Evolutionary conservation across 768 basidiomycete genomes (phyloP), one percentile per base, ranked within the genome.

Genomic region (Filobasidium floriforme): DNA sequence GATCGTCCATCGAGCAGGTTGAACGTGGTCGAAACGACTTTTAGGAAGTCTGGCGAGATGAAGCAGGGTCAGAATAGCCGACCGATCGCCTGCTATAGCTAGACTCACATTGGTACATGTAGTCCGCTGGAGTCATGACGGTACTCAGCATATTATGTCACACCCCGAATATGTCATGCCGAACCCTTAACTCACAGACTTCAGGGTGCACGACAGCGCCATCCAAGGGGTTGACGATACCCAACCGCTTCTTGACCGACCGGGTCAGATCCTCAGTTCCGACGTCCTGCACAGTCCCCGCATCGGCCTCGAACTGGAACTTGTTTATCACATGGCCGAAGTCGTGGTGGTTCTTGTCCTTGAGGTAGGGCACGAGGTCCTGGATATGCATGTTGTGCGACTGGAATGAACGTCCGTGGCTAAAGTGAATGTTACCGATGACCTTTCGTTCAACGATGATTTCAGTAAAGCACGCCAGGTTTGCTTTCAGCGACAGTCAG

Each of bases 1-100:
- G 90, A 71, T 71, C 87, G 84, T 37, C 86, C 88, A 67, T 88
- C 85, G 29, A 94, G 81, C n/a, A 87, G 89, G 68, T 85, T 84
- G 81, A 96, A 97, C 75, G 89, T 88, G 1, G 94, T 99, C 7
- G 92, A 91, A 46, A 99, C 96, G 54, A 99, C 94, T 80, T 99
- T 99, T 74, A 99, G 83, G 86, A 97, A 98, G 80, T 98, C 76
- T 98, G 59, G 32, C 6, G 37, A 22, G 29, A 11, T 37, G 9
- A 9, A 37, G 32, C 32, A 4, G 9, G 32, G 32, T 37, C 32
- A 37, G 32, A 37, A 37, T 37, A n/a, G n/a, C n/a, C n/a, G n/a
- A n/a, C n/a, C n/a, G n/a, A n/a, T n/a, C n/a, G n/a, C n/a, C n/a
- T n/a, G n/a, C n/a, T n/a, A n/a, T n/a, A n/a, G n/a, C n/a, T n/a